Conservation (phyloP, 805 yeast genomes). For the Candida adriatica region DNA sequence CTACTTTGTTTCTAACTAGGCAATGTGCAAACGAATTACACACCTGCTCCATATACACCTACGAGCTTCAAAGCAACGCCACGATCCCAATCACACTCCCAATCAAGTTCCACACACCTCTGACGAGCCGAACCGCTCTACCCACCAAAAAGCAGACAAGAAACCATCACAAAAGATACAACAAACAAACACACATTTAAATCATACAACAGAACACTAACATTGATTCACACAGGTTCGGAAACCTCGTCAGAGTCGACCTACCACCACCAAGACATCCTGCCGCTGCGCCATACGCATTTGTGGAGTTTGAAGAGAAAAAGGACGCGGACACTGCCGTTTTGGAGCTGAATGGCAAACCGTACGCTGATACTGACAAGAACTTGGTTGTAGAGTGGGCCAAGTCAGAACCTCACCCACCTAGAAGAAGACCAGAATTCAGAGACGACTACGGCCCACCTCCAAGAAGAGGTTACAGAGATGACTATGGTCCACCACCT, state of each 20-base stretch:
- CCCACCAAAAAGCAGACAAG: not conserved
- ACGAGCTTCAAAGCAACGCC: too few relatives aligned
- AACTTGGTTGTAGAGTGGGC: conserved; percentile 50
- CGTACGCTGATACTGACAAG: conserved; percentile 23
- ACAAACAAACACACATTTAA: not conserved
- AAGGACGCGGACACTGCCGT: conserved; percentile 52
- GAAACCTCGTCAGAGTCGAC: conserved; percentile 50
- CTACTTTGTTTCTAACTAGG: not conserved
- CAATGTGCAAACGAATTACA: too few relatives aligned
- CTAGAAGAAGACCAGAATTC: conserved; percentile 16
- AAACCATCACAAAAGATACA: not conserved
- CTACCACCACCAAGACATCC: conserved; percentile 57
- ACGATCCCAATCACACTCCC: too few relatives aligned
- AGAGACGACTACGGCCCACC: conserved; percentile 13
- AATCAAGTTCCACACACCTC: too few relatives aligned
- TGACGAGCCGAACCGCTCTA: too few relatives aligned
- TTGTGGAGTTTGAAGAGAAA: conserved; percentile 48
- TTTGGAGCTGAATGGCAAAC: conserved; percentile 39
- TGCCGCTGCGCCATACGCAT: conserved; percentile 56
- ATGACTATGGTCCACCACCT: conserved; percentile 9
- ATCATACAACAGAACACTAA: conserved; percentile 1
- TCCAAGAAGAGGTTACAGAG: conserved; percentile 17
- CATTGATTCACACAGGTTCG: conserved; percentile 32
- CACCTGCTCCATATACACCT: too few relatives aligned
- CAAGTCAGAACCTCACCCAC: conserved; percentile 43